phyloP scores from a whole-genome alignment of 148 eudicot genomes.

The Gaultheria prostrata region DNA sequence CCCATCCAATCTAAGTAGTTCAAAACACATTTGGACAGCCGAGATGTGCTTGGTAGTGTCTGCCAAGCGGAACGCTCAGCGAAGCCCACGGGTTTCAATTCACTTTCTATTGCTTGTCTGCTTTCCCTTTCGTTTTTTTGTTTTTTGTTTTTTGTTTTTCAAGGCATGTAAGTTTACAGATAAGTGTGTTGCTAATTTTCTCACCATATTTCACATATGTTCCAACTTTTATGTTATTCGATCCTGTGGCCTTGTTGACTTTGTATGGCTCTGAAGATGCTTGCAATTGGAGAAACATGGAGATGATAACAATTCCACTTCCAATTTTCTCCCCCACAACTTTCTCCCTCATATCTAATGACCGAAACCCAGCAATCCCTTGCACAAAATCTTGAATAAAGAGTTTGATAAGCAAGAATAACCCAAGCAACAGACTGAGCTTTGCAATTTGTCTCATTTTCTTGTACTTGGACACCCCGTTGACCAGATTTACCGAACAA shows the following conservation, averaged over 20 bases:
- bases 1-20: no score
- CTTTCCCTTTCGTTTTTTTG: not conserved
- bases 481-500: constrained; percentile 45
- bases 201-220: constrained; percentile 30
- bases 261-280: constrained; percentile 19
- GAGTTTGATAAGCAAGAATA: constrained; percentile 42
- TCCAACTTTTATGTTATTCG: constrained; percentile 10
- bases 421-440: constrained; percentile 32
- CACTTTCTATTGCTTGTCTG: no score
- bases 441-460: constrained; percentile 15
- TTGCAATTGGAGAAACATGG: constrained; percentile 45
- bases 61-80: no score
- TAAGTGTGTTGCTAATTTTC: not conserved
- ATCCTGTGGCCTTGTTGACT: constrained; percentile 6
- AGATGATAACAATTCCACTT: constrained; percentile 45
- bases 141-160: no score
- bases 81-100: no score
- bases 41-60: no score
- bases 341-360: constrained; percentile 53
- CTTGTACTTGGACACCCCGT: constrained; percentile 12
- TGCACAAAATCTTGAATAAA: constrained; percentile 31
- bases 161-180: no score
- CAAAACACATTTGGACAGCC: no score
- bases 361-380: constrained; percentile 37
- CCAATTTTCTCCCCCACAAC: constrained; percentile 58